Evolutionary conservation across 257 asterid species (phyloP).

Genomic region (Forsythia viridissima): DNA sequence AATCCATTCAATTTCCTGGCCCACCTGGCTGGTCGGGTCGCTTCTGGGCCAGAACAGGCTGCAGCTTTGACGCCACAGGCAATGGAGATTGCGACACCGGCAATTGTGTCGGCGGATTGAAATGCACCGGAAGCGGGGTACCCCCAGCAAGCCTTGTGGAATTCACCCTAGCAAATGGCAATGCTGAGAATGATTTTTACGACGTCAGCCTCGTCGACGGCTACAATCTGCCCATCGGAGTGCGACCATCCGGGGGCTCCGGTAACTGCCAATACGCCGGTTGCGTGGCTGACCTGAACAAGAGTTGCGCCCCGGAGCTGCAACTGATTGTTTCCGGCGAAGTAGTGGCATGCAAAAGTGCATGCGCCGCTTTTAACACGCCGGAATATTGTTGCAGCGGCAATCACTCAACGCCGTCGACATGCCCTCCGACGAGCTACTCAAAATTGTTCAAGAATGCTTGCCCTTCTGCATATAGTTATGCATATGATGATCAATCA

Average conservation of each 20-base stretch:
- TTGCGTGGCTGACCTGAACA: constrained; percentile 49
- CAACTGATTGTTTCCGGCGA: constrained; percentile 30
- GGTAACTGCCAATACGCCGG: constrained; percentile 50
- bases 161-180: constrained; percentile 57
- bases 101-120: constrained; percentile 55
- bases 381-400: constrained; percentile 33
- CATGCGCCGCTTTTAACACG: constrained; percentile 20
- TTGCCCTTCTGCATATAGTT: constrained; percentile 29
- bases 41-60: constrained; percentile 86
- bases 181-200: constrained; percentile 53
- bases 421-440: constrained; percentile 18
- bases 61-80: constrained; percentile 57
- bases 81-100: constrained; percentile 72
- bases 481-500: constrained; percentile 31
- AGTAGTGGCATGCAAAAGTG: constrained; percentile 52
- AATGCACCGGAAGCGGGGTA: constrained; percentile 64
- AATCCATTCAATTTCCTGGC: constrained; percentile 54
- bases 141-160: constrained; percentile 75
- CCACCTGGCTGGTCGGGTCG: constrained; percentile 92
- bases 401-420: background rate
- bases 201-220: constrained; percentile 91
- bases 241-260: constrained; percentile 49
- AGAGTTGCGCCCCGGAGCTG: constrained; percentile 50
- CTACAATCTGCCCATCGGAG: constrained; percentile 56
- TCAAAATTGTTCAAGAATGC: constrained; percentile 10